These are phyloP conservation scores for Kodamaea plutei DNA, from an alignment of 1,139 yeast genomes.

Conservation along the genomic window DNA sequence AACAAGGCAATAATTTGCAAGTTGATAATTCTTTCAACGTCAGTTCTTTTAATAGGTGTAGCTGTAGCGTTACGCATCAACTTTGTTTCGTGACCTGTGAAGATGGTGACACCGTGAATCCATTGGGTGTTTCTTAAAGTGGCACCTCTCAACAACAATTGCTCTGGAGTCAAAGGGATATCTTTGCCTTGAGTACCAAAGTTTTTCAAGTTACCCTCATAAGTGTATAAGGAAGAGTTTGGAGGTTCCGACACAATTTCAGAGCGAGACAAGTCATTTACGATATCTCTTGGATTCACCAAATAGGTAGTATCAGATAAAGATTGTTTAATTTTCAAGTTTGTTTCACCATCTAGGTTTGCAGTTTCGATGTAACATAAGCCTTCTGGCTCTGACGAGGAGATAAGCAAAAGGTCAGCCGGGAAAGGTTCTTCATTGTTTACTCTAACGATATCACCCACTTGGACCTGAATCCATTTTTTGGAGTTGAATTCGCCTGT, in stretches of 20 bases:
- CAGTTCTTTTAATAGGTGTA: constrained; percentile 94
- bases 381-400: constrained; percentile 98
- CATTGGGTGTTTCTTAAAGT: constrained; percentile 91
- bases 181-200: constrained; percentile 43
- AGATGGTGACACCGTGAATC: constrained; percentile 90
- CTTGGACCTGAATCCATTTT: constrained; percentile 84
- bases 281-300: constrained; percentile 64
- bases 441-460: constrained; percentile 87
- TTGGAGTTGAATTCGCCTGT: constrained; percentile 59
- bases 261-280: constrained; percentile 28
- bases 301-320: constrained; percentile 70
- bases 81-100: constrained; percentile 98
- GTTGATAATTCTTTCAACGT: constrained; percentile 93
- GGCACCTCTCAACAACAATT: constrained; percentile 89
- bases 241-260: constrained; percentile 83
- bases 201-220: constrained; percentile 74
- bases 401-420: constrained; percentile 79
- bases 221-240: constrained; percentile 88
- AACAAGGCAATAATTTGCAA: constrained; percentile 87
- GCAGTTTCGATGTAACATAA: constrained; percentile 97
- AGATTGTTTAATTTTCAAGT: constrained; percentile 90
- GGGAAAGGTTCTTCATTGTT: constrained; percentile 90
- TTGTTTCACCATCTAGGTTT: constrained; percentile 96
- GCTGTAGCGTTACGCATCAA: constrained; percentile 98
- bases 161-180: constrained; percentile 83